Evolutionary conservation across 2,329 filamentous ascomycete species (phyloP).

Genomic region (Lachnellula hyalina): DNA sequence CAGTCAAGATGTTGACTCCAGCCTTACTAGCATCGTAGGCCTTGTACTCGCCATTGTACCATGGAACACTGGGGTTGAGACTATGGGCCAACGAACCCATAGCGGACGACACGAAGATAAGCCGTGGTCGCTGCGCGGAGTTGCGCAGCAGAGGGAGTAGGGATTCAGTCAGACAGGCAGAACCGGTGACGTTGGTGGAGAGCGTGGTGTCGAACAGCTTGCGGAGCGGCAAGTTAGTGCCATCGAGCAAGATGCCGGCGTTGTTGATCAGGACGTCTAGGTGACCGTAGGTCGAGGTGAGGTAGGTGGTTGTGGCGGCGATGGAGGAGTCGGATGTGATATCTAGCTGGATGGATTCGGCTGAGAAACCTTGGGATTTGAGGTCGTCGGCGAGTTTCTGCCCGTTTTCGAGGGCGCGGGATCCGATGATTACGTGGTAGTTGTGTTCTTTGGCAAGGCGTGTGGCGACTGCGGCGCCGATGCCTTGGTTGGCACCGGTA

Average conservation of each 20-base stretch:
- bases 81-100: slow-evolving; percentile 17
- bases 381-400: slow-evolving; percentile 32
- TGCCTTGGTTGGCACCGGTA: slow-evolving; percentile 39
- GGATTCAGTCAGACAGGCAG: slow-evolving; percentile 28
- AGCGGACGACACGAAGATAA: slow-evolving; percentile 26
- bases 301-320: neutral
- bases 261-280: slow-evolving; percentile 22
- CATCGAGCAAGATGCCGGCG: slow-evolving; percentile 11
- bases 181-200: slow-evolving; percentile 29
- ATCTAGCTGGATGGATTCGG: slow-evolving; percentile 7
- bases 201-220: slow-evolving; percentile 21
- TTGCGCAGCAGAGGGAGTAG: slow-evolving; percentile 32
- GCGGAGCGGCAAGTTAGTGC: slow-evolving; percentile 1
- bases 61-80: slow-evolving; percentile 7
- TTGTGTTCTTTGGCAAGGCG: slow-evolving; percentile 35
- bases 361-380: neutral
- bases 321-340: slow-evolving; percentile 14
- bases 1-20: slow-evolving; percentile 27
- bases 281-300: slow-evolving; percentile 6
- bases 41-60: slow-evolving; percentile 10
- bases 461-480: slow-evolving; percentile 37
- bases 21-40: slow-evolving; percentile 27
- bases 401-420: slow-evolving; percentile 31
- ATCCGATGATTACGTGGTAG: slow-evolving; percentile 38
- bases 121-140: slow-evolving; percentile 19